Percentiles rank a stretch among this genome's conserved stretches.
Conservation (phyloP, 352 stramenopile genomes). For the Phytophthora capsici region DNA sequence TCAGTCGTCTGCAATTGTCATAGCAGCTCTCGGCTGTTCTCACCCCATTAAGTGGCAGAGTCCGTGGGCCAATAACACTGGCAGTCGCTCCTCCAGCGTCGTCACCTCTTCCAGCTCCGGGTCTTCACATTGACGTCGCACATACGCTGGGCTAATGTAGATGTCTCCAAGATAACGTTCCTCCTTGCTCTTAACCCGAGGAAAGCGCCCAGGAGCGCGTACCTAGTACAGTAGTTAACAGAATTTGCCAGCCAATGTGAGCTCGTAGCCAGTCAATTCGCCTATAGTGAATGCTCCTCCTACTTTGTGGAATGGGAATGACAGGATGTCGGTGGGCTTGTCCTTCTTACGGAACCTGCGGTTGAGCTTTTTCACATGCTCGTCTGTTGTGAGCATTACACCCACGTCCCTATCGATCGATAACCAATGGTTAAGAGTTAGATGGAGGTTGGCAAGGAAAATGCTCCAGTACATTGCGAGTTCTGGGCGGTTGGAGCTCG, state of each 20-base stretch:
- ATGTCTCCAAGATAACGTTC: constrained; percentile 86
- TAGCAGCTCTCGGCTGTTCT: constrained; percentile 1
- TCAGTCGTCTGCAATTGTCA: constrained; percentile 9
- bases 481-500: constrained; percentile 17
- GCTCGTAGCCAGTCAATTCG: constrained; percentile 7
- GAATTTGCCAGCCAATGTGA: constrained; percentile 2
- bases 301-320: constrained; percentile 83
- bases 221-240: constrained; percentile 55
- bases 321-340: constrained; percentile 84
- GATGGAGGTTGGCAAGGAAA: neutral
- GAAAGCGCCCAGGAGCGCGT: constrained; percentile 62
- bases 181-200: constrained; percentile 49
- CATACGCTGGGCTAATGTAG: constrained; percentile 83
- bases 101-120: constrained; percentile 56
- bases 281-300: constrained; percentile 18
- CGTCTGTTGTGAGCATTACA: constrained; percentile 82
- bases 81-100: constrained; percentile 72
- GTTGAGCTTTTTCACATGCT: constrained; percentile 81
- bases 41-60: constrained; percentile 87
- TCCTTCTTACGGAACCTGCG: constrained; percentile 76
- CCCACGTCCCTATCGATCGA: constrained; percentile 60
- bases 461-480: neutral
- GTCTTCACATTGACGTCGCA: constrained; percentile 76
- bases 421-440: constrained; percentile 1
- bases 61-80: constrained; percentile 78